Evolutionary conservation across 805 yeast genomes (phyloP), one percentile per base, ranked within the genome.

Genomic region (Candida lessepsii): DNA sequence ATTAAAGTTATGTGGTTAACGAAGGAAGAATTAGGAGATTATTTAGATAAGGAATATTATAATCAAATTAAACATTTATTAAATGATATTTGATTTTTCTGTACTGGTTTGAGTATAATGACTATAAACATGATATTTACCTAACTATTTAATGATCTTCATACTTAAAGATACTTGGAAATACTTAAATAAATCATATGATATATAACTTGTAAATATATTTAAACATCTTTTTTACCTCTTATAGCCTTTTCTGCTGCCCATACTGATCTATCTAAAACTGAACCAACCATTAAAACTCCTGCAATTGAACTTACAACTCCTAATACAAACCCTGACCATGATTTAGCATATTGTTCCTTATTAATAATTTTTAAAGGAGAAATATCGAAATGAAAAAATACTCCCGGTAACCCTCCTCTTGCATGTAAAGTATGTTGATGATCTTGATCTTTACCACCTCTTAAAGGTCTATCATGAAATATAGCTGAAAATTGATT

Each of bases 351-450:
- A 53, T 76, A 77, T 48, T 72, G 81, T 61, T 93, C 95, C 42
- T 78, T 73, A 64, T 91, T 88, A 54, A 90, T 86, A 37, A 93
- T 89, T 58, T 89, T 88, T 70, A 93, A 71, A 9, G 98, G 96
- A 41, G 95, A 82, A 60, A 93, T 89, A 54, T 93, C 98, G 64
- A 90, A 90, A 52, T 81, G 71, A 67, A 93, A 78, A 60, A 81
- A 87, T 3, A 89, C 73, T 4, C 97, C 96, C 0, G 99, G 98
- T 11, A 84, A 69, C 6, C 99, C 99, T 13, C 97, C 96, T 40
- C 78, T 69, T 2, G 83, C 76, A 49, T 85, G 93, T 17, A 82
- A 48, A 0, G 96, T 87, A 58, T 87, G 82, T 32, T 89, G 90
- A 63, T 93, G 96, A 58, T 91, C 97, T 16, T 75, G 84, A 56